Evolutionary conservation across 257 asterid species (phyloP), one percentile per base, ranked within the genome.

Genomic region (Fraxinus quadrangulata): DNA sequence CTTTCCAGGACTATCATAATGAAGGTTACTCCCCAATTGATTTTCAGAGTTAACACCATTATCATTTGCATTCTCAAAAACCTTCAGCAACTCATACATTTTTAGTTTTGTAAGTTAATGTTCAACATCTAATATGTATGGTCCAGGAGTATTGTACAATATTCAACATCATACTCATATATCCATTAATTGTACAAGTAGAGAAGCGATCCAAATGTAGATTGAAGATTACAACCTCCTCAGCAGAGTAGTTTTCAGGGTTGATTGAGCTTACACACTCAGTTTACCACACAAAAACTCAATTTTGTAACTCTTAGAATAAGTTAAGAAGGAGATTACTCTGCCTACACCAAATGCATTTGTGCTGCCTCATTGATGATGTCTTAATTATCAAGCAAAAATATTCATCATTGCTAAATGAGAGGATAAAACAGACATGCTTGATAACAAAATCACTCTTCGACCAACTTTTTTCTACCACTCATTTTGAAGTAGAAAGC

Each of bases 401-500:
- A 54, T n/a, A 34, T 75, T 49, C 71, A 51, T 67, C 19, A 51
- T 34, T 45, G 42, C 9, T 72, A 74, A 34, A 36, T 34, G 56
- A 72, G 24, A 28, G 69, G 72, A 3, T 45, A 63, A 21, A 67
- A 54, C 23, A 19, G 10, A 28, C 12, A 61, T 33, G 26, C 6
- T 67, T 24, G 14, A 33, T 42, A 4, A 40, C 1, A 34, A 63
- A 76, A 40, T 13, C 13, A 23, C 0, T 28, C 63, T 34, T 63
- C 24, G 33, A 63, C 69, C 69, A 56, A 17, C 21, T 37, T 56
- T 36, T 19, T 34, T 39, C 21, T 37, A n/a, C 66, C 5, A 10
- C 16, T 47, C 28, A 47, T 67, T 51, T 67, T 51, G 71, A 79
- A 71, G 24, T 47, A 24, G 75, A 47, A 59, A 74, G 45, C 33